phyloP scores from a whole-genome alignment of 1,284 basidiomycete genomes.

The Apiotrichum porosum region DNA sequence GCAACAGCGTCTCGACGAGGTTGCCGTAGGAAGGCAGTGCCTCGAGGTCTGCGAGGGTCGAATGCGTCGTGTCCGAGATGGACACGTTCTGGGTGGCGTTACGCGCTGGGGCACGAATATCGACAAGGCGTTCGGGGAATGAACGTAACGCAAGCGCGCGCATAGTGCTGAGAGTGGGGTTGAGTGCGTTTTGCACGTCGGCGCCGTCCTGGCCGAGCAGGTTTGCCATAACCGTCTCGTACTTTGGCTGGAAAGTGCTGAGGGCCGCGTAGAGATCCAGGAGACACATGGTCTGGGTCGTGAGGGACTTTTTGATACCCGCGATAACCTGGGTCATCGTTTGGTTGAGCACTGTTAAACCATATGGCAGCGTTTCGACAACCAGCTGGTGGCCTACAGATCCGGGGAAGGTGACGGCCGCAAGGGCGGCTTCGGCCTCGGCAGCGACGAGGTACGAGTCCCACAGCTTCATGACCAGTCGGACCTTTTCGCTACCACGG shows the following conservation, averaged over 20 bases:
- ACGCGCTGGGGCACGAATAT: conserved; percentile 31
- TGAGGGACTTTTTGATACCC: conserved; percentile 37
- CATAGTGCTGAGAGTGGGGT: conserved; percentile 23
- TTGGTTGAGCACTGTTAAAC: conserved; percentile 18
- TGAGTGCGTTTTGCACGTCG: conserved; percentile 22
- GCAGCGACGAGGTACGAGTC: conserved; percentile 33
- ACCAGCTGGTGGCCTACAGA: conserved; percentile 29
- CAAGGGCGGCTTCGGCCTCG: conserved; percentile 44
- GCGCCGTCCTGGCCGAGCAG: conserved; percentile 18
- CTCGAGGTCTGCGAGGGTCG: conserved; percentile 44
- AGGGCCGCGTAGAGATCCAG: conserved; percentile 42
- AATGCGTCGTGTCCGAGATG: conserved; percentile 39
- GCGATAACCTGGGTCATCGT: conserved; percentile 31
- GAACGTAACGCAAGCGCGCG: conserved; percentile 34
- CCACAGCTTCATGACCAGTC: conserved; percentile 27
- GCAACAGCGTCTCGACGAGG: conserved; percentile 36
- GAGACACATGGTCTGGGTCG: conserved; percentile 38
- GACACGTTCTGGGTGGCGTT: conserved; percentile 14
- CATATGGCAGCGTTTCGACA: conserved; percentile 23
- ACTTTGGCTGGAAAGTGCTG: conserved; percentile 21
- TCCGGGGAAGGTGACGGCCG: conserved; percentile 35
- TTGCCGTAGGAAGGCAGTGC: conserved; percentile 35
- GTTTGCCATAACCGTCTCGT: conserved; percentile 25
- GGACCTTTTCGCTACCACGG: conserved; percentile 35
- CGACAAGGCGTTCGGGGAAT: conserved; percentile 47